Conservation (phyloP, 78 protist species). For the Dictyostelium firmibasis region DNA sequence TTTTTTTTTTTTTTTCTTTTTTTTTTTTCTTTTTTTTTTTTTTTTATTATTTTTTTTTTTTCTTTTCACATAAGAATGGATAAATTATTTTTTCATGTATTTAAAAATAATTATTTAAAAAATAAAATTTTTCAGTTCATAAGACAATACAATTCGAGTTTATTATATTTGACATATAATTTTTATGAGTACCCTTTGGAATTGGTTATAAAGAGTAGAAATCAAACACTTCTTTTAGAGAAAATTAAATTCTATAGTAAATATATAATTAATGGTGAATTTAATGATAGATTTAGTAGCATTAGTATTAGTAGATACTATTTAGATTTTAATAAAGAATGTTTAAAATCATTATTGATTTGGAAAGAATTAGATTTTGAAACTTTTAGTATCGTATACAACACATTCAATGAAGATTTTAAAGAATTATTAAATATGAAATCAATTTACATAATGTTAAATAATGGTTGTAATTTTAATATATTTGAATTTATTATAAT, state of each 20-base stretch:
- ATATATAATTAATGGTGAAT: neutral
- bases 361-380: neutral
- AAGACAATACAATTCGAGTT: neutral
- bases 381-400: neutral
- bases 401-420: neutral
- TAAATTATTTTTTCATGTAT: neutral
- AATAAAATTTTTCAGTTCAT: neutral
- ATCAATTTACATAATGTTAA: neutral
- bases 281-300: neutral
- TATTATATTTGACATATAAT: neutral
- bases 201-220: neutral
- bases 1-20: too few relatives aligned
- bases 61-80: neutral
- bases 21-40: neutral
- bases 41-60: neutral
- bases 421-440: neutral
- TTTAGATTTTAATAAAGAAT: neutral
- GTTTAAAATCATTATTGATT: neutral
- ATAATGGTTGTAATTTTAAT: neutral
- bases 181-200: neutral
- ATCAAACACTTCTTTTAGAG: neutral
- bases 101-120: neutral
- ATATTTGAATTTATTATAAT: too few relatives aligned
- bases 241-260: neutral
- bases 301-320: neutral